Evolutionary conservation across 495 filamentous ascomycete species (phyloP).

Genomic region (Penicillium arizonense): DNA sequence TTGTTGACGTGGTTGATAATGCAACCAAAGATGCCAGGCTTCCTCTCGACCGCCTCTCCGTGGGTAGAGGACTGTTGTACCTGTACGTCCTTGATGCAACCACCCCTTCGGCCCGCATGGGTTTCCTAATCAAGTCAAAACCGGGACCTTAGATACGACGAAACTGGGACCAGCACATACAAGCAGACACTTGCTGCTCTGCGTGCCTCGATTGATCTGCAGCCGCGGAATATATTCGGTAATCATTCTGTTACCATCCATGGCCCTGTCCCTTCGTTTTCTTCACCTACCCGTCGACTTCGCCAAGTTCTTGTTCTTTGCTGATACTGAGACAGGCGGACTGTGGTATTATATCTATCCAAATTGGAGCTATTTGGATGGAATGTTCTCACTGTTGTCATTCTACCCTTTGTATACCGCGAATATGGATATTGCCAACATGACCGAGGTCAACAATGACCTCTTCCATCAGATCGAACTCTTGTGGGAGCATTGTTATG

Average conservation of each 20-base stretch:
- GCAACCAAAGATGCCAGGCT: conserved; percentile 30
- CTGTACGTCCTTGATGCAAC: conserved; percentile 7
- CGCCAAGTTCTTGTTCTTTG: background rate
- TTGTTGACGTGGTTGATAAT: conserved; percentile 27
- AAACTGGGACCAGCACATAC: conserved; percentile 32
- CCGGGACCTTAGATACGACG: conserved; percentile 21
- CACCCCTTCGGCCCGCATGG: background rate
- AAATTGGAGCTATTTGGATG: conserved; percentile 59
- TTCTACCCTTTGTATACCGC: conserved; percentile 50
- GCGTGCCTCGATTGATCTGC: conserved; percentile 43
- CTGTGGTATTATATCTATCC: conserved; percentile 56
- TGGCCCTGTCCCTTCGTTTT: background rate
- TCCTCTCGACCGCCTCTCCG: conserved; percentile 39
- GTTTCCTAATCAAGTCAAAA: background rate
- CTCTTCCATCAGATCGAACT: conserved; percentile 54
- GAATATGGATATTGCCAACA: conserved; percentile 37
- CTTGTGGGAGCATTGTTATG: conserved; percentile 49
- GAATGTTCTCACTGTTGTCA: conserved; percentile 51
- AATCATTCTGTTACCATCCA: background rate
- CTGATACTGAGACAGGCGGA: conserved; percentile 31
- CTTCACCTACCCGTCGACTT: background rate
- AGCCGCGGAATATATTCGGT: conserved; percentile 41
- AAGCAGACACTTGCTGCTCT: conserved; percentile 41
- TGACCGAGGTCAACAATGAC: conserved; percentile 36
- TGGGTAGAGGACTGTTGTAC: conserved; percentile 39